Evolutionary conservation across 106 monocot species (phyloP).

Genomic region (Allium cepa): DNA sequence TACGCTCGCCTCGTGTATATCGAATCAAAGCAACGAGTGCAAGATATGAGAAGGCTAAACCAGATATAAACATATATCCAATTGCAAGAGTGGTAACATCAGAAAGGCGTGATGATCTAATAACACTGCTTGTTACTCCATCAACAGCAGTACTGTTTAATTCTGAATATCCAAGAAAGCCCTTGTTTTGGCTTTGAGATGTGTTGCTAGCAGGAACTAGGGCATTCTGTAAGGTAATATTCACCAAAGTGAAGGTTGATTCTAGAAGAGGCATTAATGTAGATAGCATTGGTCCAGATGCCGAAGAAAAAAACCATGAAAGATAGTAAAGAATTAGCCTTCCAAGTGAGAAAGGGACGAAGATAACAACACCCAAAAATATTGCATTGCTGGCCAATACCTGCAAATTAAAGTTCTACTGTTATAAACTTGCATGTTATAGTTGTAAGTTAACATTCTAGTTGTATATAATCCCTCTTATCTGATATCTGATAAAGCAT

Average conservation of each 20-base stretch:
- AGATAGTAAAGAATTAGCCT: slow-evolving; percentile 72
- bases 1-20: slow-evolving; percentile 69
- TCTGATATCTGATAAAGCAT: too few species aligned
- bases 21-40: slow-evolving; percentile 74
- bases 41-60: slow-evolving; percentile 67
- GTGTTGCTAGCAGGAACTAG: slow-evolving; percentile 58
- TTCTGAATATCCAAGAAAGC: slow-evolving; percentile 43
- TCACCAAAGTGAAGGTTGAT: slow-evolving; percentile 66
- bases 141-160: slow-evolving; percentile 41
- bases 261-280: slow-evolving; percentile 62
- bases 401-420: slow-evolving; percentile 20
- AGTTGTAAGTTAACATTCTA: too few species aligned
- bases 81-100: slow-evolving; percentile 84
- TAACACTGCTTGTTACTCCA: slow-evolving; percentile 22
- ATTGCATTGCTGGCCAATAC: slow-evolving; percentile 99
- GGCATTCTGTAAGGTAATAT: slow-evolving; percentile 75
- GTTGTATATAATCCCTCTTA: too few species aligned
- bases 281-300: slow-evolving; percentile 56
- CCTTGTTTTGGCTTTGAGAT: slow-evolving; percentile 43
- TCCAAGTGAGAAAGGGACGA: slow-evolving; percentile 89
- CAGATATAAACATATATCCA: slow-evolving; percentile 83
- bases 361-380: slow-evolving; percentile 85
- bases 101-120: slow-evolving; percentile 57
- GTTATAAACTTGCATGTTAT: background rate
- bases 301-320: slow-evolving; percentile 80